These are phyloP conservation scores for Dipteronia sinensis DNA, from an alignment of 345 rosid genomes.

Conservation along the genomic window DNA sequence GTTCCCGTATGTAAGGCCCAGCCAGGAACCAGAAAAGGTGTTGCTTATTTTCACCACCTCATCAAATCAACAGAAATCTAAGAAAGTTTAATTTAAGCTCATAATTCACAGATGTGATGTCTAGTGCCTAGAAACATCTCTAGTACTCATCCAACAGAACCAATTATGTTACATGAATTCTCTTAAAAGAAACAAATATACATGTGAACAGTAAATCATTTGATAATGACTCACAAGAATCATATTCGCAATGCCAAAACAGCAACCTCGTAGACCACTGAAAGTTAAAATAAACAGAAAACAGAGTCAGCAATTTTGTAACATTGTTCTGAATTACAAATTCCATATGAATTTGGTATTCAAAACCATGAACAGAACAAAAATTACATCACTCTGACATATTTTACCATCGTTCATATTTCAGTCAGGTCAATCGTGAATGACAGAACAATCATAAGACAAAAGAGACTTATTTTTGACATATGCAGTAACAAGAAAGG, in stretches of 20 bases:
- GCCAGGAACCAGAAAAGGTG: not conserved
- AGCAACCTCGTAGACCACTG: conserved; percentile 96
- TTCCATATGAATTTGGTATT: not conserved
- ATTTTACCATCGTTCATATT: not conserved
- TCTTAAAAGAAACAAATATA: not conserved
- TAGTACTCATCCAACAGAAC: not conserved
- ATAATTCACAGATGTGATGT: not conserved
- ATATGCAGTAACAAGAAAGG: not conserved
- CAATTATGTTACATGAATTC: not conserved
- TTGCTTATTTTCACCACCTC: conserved; percentile 2
- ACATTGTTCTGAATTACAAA: conserved; percentile 15
- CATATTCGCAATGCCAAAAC: conserved; percentile 94
- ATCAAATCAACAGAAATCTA: not conserved
- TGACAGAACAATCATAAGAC: not conserved
- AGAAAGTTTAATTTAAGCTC: not conserved
- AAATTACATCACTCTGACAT: not conserved
- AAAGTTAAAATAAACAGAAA: conserved; percentile 35
- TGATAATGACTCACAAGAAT: conserved; percentile 76
- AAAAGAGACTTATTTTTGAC: not conserved
- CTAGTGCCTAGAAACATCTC: not conserved
- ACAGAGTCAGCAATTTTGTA: conserved; percentile 31
- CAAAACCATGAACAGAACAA: not conserved
- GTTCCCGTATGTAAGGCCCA: not conserved
- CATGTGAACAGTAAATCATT: not conserved
- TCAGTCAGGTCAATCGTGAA: not conserved